Base-by-base conservation (phyloP, 768 basidiomycete genomes). In the Serendipita sp. region DNA sequence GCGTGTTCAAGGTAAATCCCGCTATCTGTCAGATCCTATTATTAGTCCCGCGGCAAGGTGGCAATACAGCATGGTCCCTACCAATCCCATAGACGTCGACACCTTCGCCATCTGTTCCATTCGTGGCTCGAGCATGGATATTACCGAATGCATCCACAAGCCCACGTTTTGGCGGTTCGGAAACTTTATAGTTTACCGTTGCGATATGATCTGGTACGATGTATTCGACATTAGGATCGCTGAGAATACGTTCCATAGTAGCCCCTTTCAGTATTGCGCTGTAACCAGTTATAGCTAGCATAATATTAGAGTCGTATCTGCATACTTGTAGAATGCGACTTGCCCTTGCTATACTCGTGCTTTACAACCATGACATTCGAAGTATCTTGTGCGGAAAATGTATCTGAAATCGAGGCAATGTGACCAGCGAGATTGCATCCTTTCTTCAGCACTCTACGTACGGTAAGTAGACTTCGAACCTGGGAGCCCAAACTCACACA, bases 1-100 rank as follows among this genome's bases (percentile, higher is more conserved):
- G 52, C 56, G 76, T 77, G 66, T 18, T 23, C 56, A 7, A 60
- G 23, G 56, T 60, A 60, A 10, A 60, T 60, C 8, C 56, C 56
- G 5, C 16, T 18, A 32, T 60, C 56, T 60, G 34, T 8, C n/a
- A 60, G 8, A 35, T n/a, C 7, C 38, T 5, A 41, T 41, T 5
- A 41, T 8, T 28, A 15, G 28, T 60, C 16, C 16, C 5, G 48
- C 5, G 1, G 8, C n/a, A 51, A 51, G 18, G 8, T 5, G n/a
- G 5, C 1, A 8, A 51, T 23, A 23, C 23, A 23, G 1, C 23
- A 8, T 32, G 7, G 2, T 8, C n/a, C 23, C 10, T 8, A 60
- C 56, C 56, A 4, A 60, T 18, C 10, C 56, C 56, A 35, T 60
- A 60, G 16, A 60, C n/a, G 56, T 60, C 56, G 23, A 60, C 56